Conservation (phyloP, 179 eudicot genomes). For the Actinidia arguta region DNA sequence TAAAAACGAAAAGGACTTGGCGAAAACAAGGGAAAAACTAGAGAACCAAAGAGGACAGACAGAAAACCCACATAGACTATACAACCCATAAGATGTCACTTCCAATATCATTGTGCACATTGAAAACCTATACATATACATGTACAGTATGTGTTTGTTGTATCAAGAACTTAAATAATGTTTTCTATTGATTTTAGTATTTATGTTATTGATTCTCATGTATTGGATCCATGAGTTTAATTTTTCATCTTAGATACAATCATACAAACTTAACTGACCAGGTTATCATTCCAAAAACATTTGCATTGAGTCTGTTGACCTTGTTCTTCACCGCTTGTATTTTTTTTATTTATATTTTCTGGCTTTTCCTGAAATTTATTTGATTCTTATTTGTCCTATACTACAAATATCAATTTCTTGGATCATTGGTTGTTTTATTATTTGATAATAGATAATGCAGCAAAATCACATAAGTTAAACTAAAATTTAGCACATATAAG, state of each 20-base stretch:
- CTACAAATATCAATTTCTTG: not conserved
- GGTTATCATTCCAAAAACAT: not conserved
- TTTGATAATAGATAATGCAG: not conserved
- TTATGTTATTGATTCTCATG: no score
- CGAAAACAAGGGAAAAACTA: no score
- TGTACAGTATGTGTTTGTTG: no score
- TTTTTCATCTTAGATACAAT: no score
- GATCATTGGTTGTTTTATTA: not conserved
- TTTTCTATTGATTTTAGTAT: no score
- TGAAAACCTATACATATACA: slow-evolving; percentile 58
- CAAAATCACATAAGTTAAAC: not conserved
- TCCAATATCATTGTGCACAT: slow-evolving; percentile 95
- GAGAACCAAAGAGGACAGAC: no score
- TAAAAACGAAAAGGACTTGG: no score
- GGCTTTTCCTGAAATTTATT: not conserved
- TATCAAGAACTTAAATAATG: no score
- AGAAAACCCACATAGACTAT: no score
- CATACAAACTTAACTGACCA: no score
- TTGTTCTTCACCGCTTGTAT: not conserved
- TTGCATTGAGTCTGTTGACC: not conserved
- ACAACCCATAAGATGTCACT: slow-evolving; percentile 96
- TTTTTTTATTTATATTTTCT: not conserved
- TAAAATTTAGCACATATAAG: not conserved
- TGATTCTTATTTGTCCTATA: not conserved
- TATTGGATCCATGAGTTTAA: no score